phyloP scores from a whole-genome alignment of 768 basidiomycete genomes.

The Hirschioporus abietinus region DNA sequence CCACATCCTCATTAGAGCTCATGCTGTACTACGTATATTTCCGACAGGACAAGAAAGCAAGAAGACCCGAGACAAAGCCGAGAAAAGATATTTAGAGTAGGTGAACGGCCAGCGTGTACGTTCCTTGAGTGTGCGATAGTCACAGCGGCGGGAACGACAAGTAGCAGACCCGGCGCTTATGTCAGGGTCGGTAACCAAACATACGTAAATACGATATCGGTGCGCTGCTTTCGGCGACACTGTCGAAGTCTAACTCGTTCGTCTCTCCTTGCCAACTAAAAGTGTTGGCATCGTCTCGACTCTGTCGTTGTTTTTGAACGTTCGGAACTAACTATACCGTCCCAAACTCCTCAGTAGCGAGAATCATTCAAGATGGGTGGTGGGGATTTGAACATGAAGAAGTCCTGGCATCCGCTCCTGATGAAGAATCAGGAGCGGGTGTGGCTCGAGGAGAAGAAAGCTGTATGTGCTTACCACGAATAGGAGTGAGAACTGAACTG shows the following conservation, averaged over 20 bases:
- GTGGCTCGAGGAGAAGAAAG: slow-evolving; percentile 97
- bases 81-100: background rate
- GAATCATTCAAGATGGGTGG: slow-evolving; percentile 83
- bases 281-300: background rate
- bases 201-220: background rate
- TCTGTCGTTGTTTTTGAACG: background rate
- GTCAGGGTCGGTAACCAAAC: background rate
- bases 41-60: background rate
- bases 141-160: background rate
- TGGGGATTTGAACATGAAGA: slow-evolving; percentile 98
- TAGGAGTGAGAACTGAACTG: slow-evolving; percentile 7
- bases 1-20: background rate
- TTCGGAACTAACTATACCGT: slow-evolving; percentile 9
- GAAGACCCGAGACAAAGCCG: background rate
- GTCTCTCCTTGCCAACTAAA: background rate
- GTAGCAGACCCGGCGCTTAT: background rate
- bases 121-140: background rate
- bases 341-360: slow-evolving; percentile 1
- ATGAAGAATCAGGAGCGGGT: slow-evolving; percentile 98
- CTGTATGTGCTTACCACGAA: slow-evolving; percentile 45
- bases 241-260: background rate
- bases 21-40: background rate
- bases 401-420: slow-evolving; percentile 98
- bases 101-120: background rate
- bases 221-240: background rate